Evolutionary conservation across 2,329 filamentous ascomycete species (phyloP).

Genomic region (Nemania sp.): DNA sequence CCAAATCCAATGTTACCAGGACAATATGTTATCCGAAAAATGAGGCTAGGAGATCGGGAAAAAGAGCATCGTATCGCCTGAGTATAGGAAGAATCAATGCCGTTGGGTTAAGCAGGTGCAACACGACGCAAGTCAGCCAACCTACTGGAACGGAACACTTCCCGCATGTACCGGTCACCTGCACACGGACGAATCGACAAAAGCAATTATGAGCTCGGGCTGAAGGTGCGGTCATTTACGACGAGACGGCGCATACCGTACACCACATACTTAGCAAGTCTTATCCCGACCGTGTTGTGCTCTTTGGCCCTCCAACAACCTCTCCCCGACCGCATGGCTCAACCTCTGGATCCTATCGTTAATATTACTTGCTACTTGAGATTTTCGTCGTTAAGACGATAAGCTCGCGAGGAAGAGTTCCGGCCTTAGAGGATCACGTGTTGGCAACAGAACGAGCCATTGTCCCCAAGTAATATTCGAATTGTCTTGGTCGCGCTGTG

Average conservation of each 20-base stretch:
- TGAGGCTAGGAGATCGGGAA: conserved; percentile 5
- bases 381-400: background rate
- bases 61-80: conserved; percentile 5
- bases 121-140: conserved; percentile 22
- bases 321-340: background rate
- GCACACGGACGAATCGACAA: conserved; percentile 16
- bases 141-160: conserved; percentile 12
- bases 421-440: no score
- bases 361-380: background rate
- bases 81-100: conserved; percentile 12
- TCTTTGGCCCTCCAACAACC: background rate
- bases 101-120: conserved; percentile 14
- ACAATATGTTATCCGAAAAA: conserved; percentile 9
- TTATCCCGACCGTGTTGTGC: background rate
- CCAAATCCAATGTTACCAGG: conserved; percentile 12
- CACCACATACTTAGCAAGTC: conserved; percentile 1
- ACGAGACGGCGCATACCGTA: conserved; percentile 14
- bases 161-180: conserved; percentile 14
- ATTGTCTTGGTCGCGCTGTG: conserved; percentile 1
- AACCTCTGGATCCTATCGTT: background rate
- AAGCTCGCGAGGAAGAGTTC: background rate
- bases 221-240: conserved; percentile 4
- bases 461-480: background rate
- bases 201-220: conserved; percentile 16
- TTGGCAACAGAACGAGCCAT: background rate